phyloP scores from a whole-genome alignment of 345 rosid species.

The Adansonia digitata region DNA sequence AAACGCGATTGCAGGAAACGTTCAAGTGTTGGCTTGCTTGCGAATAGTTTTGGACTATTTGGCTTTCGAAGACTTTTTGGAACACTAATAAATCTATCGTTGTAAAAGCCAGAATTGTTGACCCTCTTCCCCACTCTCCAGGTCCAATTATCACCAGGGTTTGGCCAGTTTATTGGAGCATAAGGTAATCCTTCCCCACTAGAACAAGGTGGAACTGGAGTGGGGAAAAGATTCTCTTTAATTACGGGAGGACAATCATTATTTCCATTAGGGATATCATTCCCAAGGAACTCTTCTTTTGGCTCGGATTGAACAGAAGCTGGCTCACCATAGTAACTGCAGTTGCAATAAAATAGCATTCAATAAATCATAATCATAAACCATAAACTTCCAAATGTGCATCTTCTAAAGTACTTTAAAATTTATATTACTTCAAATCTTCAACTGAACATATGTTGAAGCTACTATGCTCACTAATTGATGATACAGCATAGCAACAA shows the following conservation, averaged over 20 bases:
- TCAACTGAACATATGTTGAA: too few species aligned
- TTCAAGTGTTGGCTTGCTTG: conserved; percentile 48
- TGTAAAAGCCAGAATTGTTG: conserved; percentile 33
- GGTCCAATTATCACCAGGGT: conserved; percentile 72
- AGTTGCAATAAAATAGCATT: background rate
- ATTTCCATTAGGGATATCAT: conserved; percentile 22
- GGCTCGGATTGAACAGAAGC: background rate
- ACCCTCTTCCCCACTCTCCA: conserved; percentile 89
- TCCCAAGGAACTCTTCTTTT: conserved; percentile 29
- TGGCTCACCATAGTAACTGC: conserved; percentile 7
- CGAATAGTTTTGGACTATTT: conserved; percentile 29
- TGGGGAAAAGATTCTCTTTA: conserved; percentile 27
- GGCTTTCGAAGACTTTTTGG: conserved; percentile 39
- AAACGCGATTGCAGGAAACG: conserved; percentile 39
- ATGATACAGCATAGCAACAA: background rate
- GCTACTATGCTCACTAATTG: too few species aligned
- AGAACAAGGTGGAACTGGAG: conserved; percentile 39
- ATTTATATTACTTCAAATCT: too few species aligned
- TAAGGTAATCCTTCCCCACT: conserved; percentile 77
- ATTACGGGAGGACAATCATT: conserved; percentile 20
- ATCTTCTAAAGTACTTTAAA: too few species aligned
- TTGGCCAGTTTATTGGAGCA: conserved; percentile 77
- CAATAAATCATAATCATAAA: too few species aligned
- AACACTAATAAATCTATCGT: conserved; percentile 54
- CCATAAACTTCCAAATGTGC: too few species aligned